Percentiles rank a stretch among this genome's conserved stretches.
Conservation (phyloP, 2,329 filamentous ascomycete genomes). For the Neonectria magnoliae region DNA sequence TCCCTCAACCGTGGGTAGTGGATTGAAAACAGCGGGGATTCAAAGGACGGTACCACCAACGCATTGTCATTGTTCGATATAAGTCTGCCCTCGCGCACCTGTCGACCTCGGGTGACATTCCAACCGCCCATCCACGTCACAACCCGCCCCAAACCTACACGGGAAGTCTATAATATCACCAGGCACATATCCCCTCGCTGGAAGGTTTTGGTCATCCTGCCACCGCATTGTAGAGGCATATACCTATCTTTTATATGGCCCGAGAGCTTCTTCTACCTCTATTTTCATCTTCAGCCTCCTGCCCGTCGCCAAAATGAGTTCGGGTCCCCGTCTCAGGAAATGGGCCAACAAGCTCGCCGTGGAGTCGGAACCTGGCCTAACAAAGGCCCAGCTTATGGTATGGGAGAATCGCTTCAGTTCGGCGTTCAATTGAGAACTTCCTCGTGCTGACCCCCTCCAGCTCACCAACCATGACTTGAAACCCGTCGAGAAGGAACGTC, state of each 20-base stretch:
- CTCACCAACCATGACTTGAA: conserved; percentile 87
- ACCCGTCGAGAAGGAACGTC: conserved; percentile 79
- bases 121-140: conserved; percentile 34
- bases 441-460: conserved; percentile 48
- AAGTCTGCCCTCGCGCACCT: conserved; percentile 13
- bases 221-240: background rate
- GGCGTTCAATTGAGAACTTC: background rate
- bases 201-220: background rate
- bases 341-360: conserved; percentile 74
- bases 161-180: background rate
- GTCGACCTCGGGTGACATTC: conserved; percentile 20
- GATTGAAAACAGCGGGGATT: conserved; percentile 31
- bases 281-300: background rate
- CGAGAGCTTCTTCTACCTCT: background rate
- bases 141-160: conserved; percentile 18
- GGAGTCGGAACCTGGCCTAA: conserved; percentile 79
- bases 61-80: conserved; percentile 11
- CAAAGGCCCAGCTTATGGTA: conserved; percentile 81
- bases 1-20: conserved; percentile 24
- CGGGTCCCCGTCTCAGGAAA: conserved; percentile 51
- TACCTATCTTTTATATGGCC: background rate
- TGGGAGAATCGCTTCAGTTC: conserved; percentile 29
- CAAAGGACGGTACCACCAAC: conserved; percentile 19
- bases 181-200: background rate
- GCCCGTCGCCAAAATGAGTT: conserved; percentile 36